A percentile compares a stretch with the other conserved stretches of the same genome.
Evolutionary conservation across 2,329 filamentous ascomycete genomes (phyloP).

Genomic region (Colletotrichum ledebouriae): DNA sequence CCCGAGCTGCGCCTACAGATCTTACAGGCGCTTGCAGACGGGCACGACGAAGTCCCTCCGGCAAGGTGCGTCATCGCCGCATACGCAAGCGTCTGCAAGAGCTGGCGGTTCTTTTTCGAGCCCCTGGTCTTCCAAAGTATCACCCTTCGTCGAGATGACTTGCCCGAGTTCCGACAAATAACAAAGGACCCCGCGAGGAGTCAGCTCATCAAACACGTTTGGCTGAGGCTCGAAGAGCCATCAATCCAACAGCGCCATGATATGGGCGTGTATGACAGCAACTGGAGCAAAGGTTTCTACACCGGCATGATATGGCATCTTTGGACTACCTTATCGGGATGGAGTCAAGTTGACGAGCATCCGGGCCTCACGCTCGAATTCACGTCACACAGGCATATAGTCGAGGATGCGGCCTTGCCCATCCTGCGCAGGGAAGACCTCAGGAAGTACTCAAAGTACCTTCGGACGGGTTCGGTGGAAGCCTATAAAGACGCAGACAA

Average conservation of each 20-base stretch:
- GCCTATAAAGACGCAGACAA: not conserved
- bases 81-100: slow-evolving; percentile 16
- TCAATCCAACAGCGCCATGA: no score
- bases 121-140: not conserved
- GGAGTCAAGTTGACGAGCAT: no score
- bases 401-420: not conserved
- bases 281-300: no score
- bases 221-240: slow-evolving; percentile 2
- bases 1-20: slow-evolving; percentile 11
- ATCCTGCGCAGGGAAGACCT: not conserved
- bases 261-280: no score
- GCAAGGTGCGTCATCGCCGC: no score
- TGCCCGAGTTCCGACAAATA: not conserved
- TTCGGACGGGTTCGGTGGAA: not conserved
- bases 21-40: not conserved
- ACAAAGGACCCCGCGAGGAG: not conserved
- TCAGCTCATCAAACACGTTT: not conserved
- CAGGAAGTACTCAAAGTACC: slow-evolving; percentile 4
- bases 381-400: no score
- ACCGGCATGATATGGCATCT: no score
- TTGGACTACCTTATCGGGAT: no score
- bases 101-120: slow-evolving; percentile 12
- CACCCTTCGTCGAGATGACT: not conserved
- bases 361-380: no score
- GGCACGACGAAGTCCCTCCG: not conserved